Evolutionary conservation across 331 rosid genomes (phyloP).

Genomic region (Rosa hybrid): DNA sequence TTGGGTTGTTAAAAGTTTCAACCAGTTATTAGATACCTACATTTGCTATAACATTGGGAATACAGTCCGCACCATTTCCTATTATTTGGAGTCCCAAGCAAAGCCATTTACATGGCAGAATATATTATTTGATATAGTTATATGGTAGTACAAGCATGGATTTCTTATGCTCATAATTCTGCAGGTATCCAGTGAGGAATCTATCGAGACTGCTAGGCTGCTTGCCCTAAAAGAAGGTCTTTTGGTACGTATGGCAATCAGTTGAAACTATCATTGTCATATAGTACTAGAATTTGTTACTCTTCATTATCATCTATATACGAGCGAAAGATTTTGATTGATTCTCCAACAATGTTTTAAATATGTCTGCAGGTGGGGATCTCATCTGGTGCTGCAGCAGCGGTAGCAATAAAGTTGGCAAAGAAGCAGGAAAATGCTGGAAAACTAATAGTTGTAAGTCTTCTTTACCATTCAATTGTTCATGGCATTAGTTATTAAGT

Average conservation of each 20-base stretch:
- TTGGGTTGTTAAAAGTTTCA: background rate
- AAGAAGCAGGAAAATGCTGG: conserved; percentile 75
- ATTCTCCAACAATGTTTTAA: conserved; percentile 8
- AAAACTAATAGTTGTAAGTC: conserved; percentile 75
- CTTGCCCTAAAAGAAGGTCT: conserved; percentile 80
- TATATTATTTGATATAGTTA: background rate
- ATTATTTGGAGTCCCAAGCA: background rate
- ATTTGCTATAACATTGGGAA: background rate
- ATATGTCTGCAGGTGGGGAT: conserved; percentile 60
- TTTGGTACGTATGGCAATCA: conserved; percentile 43
- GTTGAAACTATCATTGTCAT: background rate
- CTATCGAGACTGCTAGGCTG: conserved; percentile 64
- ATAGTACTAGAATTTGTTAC: background rate
- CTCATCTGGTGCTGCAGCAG: conserved; percentile 87
- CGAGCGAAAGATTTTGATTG: background rate
- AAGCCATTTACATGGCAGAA: background rate
- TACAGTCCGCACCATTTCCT: background rate
- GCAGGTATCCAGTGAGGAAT: conserved; percentile 58
- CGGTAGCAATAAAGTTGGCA: conserved; percentile 70
- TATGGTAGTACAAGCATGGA: background rate
- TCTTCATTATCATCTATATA: background rate
- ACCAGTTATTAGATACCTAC: background rate
- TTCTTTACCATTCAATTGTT: background rate
- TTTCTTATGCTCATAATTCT: conserved; percentile 6
- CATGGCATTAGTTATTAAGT: background rate